phyloP scores from a whole-genome alignment of 495 filamentous ascomycete species.

The Tuber melanosporum region DNA sequence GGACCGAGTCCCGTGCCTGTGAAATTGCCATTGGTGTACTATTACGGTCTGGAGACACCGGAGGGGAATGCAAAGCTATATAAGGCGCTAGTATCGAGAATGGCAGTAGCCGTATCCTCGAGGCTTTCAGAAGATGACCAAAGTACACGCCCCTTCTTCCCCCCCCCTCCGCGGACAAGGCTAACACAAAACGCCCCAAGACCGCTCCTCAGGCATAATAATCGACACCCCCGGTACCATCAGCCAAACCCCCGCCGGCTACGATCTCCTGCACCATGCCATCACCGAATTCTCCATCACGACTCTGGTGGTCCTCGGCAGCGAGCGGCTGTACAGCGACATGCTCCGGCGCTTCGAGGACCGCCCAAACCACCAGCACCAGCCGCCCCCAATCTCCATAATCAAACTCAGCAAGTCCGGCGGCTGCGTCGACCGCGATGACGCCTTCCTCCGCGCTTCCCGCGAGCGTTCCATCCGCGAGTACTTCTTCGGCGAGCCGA shows the following conservation, averaged over 20 bases:
- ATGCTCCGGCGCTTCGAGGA: constrained; percentile 67
- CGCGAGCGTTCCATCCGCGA: constrained; percentile 71
- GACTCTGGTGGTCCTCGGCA: constrained; percentile 75
- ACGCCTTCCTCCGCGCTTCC: constrained; percentile 61
- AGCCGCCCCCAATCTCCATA: constrained; percentile 53
- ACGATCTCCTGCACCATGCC: constrained; percentile 73
- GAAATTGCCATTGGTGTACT: constrained; percentile 88
- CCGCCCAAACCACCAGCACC: constrained; percentile 47
- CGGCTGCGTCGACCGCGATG: constrained; percentile 76
- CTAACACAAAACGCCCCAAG: background rate
- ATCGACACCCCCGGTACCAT: constrained; percentile 77
- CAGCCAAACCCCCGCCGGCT: constrained; percentile 53
- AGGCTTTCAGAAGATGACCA: constrained; percentile 71
- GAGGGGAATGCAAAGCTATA: constrained; percentile 69
- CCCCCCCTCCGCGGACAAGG: background rate
- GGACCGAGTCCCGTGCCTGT: constrained; percentile 81
- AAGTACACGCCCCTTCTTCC: background rate
- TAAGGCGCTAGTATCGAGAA: constrained; percentile 63
- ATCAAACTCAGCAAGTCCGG: constrained; percentile 79
- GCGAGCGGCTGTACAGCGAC: constrained; percentile 70
- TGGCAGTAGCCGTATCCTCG: constrained; percentile 71
- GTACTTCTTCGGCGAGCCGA: constrained; percentile 83
- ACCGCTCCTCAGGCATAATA: constrained; percentile 58
- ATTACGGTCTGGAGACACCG: constrained; percentile 67
- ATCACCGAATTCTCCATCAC: constrained; percentile 83